Conservation (phyloP, 306 rosid species). For the Abrus pulchellus region DNA sequence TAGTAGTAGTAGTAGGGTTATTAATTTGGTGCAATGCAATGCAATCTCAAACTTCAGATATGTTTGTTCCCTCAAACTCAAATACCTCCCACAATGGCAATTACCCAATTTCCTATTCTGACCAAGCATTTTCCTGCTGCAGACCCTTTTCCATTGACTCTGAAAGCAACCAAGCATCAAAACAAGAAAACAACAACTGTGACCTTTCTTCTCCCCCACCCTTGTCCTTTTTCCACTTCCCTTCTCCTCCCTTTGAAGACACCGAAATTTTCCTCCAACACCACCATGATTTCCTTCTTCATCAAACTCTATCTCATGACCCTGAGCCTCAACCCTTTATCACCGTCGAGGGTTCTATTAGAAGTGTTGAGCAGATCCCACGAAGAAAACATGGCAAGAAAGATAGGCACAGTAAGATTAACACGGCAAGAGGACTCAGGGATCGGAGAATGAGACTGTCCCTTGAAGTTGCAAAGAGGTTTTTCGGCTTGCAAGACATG, state of each 20-base stretch:
- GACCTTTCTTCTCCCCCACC: background rate
- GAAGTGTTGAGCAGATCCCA: background rate
- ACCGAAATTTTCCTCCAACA: background rate
- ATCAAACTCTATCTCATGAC: background rate
- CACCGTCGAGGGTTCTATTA: background rate
- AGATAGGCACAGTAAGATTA: slow-evolving; percentile 40
- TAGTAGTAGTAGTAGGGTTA: background rate
- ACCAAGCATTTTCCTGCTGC: slow-evolving; percentile 3
- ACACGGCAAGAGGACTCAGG: slow-evolving; percentile 24
- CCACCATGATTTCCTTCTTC: slow-evolving; percentile 10
- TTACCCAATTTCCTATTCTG: slow-evolving; percentile 24
- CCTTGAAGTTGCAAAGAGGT: slow-evolving; percentile 32
- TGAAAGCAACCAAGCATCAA: slow-evolving; percentile 14
- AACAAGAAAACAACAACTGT: slow-evolving; percentile 8
- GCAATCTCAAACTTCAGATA: slow-evolving; percentile 19
- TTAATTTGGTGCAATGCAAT: slow-evolving; percentile 31
- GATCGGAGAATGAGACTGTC: slow-evolving; percentile 45
- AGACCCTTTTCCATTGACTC: slow-evolving; percentile 1
- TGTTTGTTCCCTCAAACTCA: background rate
- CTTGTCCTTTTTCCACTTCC: slow-evolving; percentile 29
- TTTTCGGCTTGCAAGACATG: slow-evolving; percentile 38
- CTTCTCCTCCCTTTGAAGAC: slow-evolving; percentile 29
- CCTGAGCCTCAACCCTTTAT: background rate
- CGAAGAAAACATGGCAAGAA: background rate
- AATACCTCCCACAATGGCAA: background rate